Base-by-base conservation (phyloP, 2,329 filamentous ascomycete species). In the Pseudogymnoascus sp. region DNA sequence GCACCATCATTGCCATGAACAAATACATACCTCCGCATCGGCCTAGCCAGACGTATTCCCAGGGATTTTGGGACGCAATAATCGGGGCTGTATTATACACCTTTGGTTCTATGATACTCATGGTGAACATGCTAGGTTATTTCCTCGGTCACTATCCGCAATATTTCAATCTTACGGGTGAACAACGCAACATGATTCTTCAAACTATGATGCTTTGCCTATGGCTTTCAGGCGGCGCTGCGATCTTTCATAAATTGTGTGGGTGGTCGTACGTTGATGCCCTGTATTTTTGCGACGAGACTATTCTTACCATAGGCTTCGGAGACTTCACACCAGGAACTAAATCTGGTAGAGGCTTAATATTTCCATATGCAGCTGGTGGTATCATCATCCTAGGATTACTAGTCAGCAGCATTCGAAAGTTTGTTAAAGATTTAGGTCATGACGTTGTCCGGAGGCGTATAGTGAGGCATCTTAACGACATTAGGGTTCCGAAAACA, bases 201-300 rank as follows among this genome's bases (percentile, higher is more conserved):
- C 93, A 97, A 75, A 96, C 91, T 1, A 96, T 96, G 75, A 78
- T 89, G 63, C 90, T 96, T 71, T 87, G 96, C 61, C 76, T 90
- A 59, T 96, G 95, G 79, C 78, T 97, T 0, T 85, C 90, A 0
- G 75, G 91, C 1, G 93, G 93, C 0, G 91, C 88, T 0, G 83
- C 87, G 0, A 77, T 96, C 0, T 96, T 95, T 71, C 84, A 85
- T 5, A 78, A 78, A 1, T 81, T 95, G 2, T 88, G 96, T 66
- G 81, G 76, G 3, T 95, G 92, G 87, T 78, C 80, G 18, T 96
- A 89, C 70, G 84, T 90, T 1, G 90, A 97, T 69, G 85, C 86
- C 2, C 78, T 93, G 1, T 93, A 92, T 72, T 93, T 90, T 83
- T 89, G 88, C 60, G 87, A 93, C 69, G 85, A 91, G 28, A 88